Evolutionary conservation across 1,139 yeast species (phyloP).

Genomic region (Debaryomyces robertsiae): DNA sequence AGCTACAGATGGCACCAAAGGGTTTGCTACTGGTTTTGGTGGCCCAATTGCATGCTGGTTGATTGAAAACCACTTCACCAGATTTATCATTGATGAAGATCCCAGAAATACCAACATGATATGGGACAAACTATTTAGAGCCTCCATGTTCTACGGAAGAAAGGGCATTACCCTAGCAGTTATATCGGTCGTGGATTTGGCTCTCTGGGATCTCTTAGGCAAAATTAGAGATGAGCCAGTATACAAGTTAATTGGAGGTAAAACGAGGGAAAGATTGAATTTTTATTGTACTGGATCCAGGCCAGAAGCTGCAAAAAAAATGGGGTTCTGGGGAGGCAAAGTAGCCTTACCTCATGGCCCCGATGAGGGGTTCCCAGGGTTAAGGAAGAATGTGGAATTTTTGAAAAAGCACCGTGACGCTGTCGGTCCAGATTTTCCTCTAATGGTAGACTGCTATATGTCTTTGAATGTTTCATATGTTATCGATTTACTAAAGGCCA

Average conservation of each 20-base stretch:
- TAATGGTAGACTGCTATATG: constrained; percentile 57
- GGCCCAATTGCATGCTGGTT: constrained; percentile 55
- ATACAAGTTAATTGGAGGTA: constrained; percentile 53
- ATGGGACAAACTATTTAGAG: constrained; percentile 52
- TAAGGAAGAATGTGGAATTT: constrained; percentile 47
- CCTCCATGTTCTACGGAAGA: constrained; percentile 53
- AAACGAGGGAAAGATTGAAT: constrained; percentile 43
- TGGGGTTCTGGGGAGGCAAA: constrained; percentile 55
- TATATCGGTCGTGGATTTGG: constrained; percentile 48
- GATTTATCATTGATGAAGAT: constrained; percentile 47
- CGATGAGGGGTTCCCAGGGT: constrained; percentile 49
- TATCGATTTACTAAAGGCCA: constrained; percentile 46
- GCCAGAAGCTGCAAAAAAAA: constrained; percentile 46
- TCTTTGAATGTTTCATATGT: constrained; percentile 48
- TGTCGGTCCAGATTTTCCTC: constrained; percentile 52
- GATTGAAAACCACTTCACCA: constrained; percentile 45
- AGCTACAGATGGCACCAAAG: constrained; percentile 49
- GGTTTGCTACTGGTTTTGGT: constrained; percentile 55
- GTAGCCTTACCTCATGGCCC: constrained; percentile 53
- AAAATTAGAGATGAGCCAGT: constrained; percentile 52
- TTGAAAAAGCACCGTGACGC: constrained; percentile 42
- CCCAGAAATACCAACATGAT: constrained; percentile 46
- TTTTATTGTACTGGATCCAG: constrained; percentile 52
- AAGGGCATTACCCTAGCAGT: constrained; percentile 51
- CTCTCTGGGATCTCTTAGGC: constrained; percentile 52